These are phyloP conservation scores for Capronia coronata DNA, from an alignment of 2,329 filamentous ascomycete genomes.

Conservation along the genomic window DNA sequence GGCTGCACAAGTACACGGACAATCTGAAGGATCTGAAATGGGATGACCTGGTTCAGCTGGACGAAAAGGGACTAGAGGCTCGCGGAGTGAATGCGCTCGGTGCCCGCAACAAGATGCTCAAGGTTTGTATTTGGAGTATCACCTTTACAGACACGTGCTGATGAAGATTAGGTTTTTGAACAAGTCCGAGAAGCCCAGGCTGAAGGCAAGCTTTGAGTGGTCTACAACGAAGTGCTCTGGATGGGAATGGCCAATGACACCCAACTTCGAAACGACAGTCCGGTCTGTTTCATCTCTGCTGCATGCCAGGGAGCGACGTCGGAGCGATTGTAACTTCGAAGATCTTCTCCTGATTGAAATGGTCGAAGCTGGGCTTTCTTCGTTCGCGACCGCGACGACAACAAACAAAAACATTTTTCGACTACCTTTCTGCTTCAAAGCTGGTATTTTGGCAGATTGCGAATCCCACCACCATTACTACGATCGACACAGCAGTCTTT, in stretches of 20 bases:
- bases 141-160: conserved; percentile 27
- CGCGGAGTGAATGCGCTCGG: conserved; percentile 92
- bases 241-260: too few species aligned
- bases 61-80: conserved; percentile 87
- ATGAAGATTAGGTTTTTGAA: conserved; percentile 66
- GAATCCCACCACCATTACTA: not conserved
- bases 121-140: conserved; percentile 50
- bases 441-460: conserved; percentile 11
- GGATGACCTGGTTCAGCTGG: conserved; percentile 84
- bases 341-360: not conserved
- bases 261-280: too few species aligned
- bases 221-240: not conserved
- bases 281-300: not conserved
- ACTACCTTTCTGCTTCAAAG: conserved; percentile 11
- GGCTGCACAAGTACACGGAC: conserved; percentile 97
- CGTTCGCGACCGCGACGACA: too few species aligned
- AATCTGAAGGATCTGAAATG: conserved; percentile 96
- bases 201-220: conserved; percentile 53
- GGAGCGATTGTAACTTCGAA: not conserved
- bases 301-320: not conserved
- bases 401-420: too few species aligned
- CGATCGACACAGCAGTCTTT: not conserved
- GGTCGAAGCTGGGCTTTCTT: conserved; percentile 8
- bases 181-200: conserved; percentile 79
- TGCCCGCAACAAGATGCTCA: conserved; percentile 93